Evolutionary conservation across 441 rosid genomes (phyloP).

Genomic region (Pelargonium cotyledonis): DNA sequence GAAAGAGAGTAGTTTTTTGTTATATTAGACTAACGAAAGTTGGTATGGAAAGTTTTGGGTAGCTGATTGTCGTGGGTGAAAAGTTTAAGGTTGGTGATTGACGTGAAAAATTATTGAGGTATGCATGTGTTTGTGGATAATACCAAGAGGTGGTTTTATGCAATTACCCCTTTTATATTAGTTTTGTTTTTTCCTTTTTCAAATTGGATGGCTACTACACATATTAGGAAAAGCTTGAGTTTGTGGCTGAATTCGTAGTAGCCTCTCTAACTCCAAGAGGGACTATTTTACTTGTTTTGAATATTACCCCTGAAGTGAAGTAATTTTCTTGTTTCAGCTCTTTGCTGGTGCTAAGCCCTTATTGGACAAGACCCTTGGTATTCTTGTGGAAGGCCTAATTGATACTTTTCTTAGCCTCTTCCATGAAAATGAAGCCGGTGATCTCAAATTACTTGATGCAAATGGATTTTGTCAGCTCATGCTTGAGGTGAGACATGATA

Average conservation of each 20-base stretch:
- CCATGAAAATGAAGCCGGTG: constrained; percentile 55
- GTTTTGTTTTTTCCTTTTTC: too few relatives aligned
- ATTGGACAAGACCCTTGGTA: constrained; percentile 88
- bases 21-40: too few relatives aligned
- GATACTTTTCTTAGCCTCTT: constrained; percentile 83
- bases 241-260: not conserved
- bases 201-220: too few relatives aligned
- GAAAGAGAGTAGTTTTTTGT: too few relatives aligned
- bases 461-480: constrained; percentile 98
- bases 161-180: too few relatives aligned
- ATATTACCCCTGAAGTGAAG: not conserved
- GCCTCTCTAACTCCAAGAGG: not conserved
- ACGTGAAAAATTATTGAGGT: too few relatives aligned
- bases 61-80: too few relatives aligned
- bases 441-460: constrained; percentile 65
- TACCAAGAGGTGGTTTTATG: too few relatives aligned
- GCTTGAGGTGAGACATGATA: constrained; percentile 62
- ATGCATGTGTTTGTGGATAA: too few relatives aligned
- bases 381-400: constrained; percentile 87
- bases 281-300: not conserved
- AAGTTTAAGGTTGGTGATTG: too few relatives aligned
- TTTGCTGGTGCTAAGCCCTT: constrained; percentile 93
- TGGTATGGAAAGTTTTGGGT: too few relatives aligned
- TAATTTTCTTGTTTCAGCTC: constrained; percentile 40
- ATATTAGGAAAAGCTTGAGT: not conserved